Conservation (phyloP, 2,329 filamentous ascomycete species). For the Diaporthe australafricana region DNA sequence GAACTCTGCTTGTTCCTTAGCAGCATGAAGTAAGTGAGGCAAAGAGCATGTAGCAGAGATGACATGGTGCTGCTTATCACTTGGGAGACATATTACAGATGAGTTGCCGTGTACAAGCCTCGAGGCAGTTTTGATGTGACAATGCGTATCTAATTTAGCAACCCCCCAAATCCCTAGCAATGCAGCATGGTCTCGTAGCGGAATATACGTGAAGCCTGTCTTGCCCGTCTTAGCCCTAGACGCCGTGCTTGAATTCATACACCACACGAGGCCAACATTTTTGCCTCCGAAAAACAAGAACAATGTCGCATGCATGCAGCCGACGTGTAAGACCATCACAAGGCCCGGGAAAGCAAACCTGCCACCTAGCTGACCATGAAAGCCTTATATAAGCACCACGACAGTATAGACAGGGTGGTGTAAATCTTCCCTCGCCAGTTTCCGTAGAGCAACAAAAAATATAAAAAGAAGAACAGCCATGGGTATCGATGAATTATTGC, state of each 20-base stretch:
- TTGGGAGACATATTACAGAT: background rate
- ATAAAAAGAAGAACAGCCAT: background rate
- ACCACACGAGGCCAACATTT: background rate
- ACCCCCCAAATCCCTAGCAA: background rate
- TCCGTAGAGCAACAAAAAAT: background rate
- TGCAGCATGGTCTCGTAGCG: background rate
- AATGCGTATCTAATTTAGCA: background rate
- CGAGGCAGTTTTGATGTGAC: background rate
- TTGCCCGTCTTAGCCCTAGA: background rate
- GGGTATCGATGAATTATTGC: background rate
- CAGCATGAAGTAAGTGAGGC: background rate
- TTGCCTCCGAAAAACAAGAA: background rate
- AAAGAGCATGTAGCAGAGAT: background rate
- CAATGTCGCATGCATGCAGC: background rate
- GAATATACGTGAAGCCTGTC: background rate
- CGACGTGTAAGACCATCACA: background rate
- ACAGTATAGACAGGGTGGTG: background rate
- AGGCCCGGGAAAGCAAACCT: background rate
- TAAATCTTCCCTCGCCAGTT: background rate
- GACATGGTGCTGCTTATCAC: no score
- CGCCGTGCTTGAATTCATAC: slow-evolving; percentile 15
- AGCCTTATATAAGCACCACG: background rate
- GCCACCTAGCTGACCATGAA: background rate
- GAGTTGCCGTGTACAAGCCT: background rate
- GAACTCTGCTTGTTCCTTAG: no score